Conservation (phyloP, 352 stramenopile species). For the Pythium vanterpoolii region DNA sequence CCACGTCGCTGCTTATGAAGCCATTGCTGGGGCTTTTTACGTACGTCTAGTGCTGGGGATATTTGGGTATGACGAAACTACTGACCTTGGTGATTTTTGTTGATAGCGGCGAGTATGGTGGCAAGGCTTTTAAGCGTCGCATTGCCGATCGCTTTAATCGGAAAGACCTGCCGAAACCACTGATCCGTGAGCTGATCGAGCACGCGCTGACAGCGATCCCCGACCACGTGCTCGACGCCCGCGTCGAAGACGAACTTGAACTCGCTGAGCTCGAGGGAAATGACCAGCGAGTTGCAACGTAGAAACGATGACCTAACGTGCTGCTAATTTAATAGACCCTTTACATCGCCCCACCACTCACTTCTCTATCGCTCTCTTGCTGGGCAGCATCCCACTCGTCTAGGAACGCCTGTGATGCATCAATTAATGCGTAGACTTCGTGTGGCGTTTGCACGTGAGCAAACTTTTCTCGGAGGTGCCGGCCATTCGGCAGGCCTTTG, state of each 20-base stretch:
- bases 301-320: neutral
- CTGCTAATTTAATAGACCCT: neutral
- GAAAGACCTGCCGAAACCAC: slow-evolving; percentile 49
- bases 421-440: slow-evolving; percentile 58
- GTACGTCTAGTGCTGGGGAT: slow-evolving; percentile 9
- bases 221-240: slow-evolving; percentile 65
- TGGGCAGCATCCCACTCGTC: slow-evolving; percentile 18
- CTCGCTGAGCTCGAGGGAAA: slow-evolving; percentile 13
- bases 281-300: neutral
- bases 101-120: slow-evolving; percentile 62
- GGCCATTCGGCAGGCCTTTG: slow-evolving; percentile 67
- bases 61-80: neutral
- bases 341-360: neutral
- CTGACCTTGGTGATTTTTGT: neutral
- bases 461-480: slow-evolving; percentile 62
- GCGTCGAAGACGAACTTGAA: slow-evolving; percentile 67
- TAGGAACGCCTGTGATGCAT: slow-evolving; percentile 44
- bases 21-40: slow-evolving; percentile 75
- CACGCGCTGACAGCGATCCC: slow-evolving; percentile 62
- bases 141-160: slow-evolving; percentile 66
- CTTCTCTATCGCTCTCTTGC: neutral
- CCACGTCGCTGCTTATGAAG: slow-evolving; percentile 76
- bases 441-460: slow-evolving; percentile 34
- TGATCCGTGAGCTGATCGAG: slow-evolving; percentile 76
- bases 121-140: slow-evolving; percentile 79